Conservation (phyloP, 495 filamentous ascomycete genomes). For the Lophiostoma macrostomum region DNA sequence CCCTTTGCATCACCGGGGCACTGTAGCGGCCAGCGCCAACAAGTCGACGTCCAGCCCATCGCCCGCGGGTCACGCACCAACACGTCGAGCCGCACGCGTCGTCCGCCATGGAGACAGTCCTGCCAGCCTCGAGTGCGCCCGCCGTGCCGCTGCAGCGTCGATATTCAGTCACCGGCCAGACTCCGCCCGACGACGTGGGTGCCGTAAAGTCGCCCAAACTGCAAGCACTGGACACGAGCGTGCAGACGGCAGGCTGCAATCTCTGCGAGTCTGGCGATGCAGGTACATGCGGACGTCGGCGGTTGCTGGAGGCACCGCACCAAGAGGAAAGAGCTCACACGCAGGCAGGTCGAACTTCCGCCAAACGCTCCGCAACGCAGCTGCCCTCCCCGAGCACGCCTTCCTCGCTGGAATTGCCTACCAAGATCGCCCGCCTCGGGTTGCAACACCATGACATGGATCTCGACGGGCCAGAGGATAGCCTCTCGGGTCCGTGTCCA, state of each 20-base stretch:
- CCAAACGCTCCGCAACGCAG: slow-evolving; percentile 27
- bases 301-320: no score
- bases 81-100: no score
- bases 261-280: slow-evolving; percentile 19
- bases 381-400: slow-evolving; percentile 28
- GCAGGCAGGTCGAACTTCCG: slow-evolving; percentile 7
- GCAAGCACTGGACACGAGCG: slow-evolving; percentile 29
- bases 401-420: slow-evolving; percentile 21
- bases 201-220: slow-evolving; percentile 28
- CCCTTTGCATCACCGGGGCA: no score
- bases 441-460: slow-evolving; percentile 21
- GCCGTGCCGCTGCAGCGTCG: slow-evolving; percentile 19
- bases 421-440: slow-evolving; percentile 23
- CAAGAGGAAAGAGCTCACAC: no score
- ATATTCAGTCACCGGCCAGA: slow-evolving; percentile 31
- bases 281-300: no score
- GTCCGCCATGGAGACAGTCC: no score
- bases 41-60: no score
- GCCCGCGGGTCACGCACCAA: no score
- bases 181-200: slow-evolving; percentile 22
- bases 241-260: slow-evolving; percentile 21
- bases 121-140: neutral
- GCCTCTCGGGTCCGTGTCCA: slow-evolving; percentile 6
- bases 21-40: no score
- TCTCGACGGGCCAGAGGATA: neutral